Evolutionary conservation across 768 basidiomycete genomes (phyloP).

Genomic region (Phlegmacium glaucopus): DNA sequence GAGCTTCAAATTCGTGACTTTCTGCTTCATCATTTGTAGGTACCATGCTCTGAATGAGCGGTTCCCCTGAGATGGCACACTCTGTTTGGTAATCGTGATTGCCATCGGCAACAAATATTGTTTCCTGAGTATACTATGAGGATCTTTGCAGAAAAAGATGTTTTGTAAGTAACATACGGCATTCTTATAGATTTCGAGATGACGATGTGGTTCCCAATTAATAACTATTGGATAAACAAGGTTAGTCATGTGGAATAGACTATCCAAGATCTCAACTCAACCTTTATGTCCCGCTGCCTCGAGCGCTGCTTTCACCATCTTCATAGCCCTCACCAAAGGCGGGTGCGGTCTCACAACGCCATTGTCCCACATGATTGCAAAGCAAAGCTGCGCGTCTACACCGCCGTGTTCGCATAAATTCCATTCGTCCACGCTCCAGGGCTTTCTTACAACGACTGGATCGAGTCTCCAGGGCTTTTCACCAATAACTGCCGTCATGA

Average conservation of each 20-base stretch:
- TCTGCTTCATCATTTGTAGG: slow-evolving; percentile 26
- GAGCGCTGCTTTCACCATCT: slow-evolving; percentile 40
- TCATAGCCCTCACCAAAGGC: slow-evolving; percentile 49
- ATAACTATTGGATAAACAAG: slow-evolving; percentile 43
- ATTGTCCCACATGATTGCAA: slow-evolving; percentile 51
- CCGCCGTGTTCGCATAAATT: slow-evolving; percentile 42
- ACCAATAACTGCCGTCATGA: slow-evolving; percentile 49
- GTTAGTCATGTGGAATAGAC: slow-evolving; percentile 4
- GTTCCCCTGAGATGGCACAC: slow-evolving; percentile 50
- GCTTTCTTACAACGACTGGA: slow-evolving; percentile 45
- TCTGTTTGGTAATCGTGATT: slow-evolving; percentile 44
- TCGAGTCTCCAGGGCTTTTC: slow-evolving; percentile 54
- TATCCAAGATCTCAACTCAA: slow-evolving; percentile 8
- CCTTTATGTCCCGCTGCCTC: slow-evolving; percentile 49
- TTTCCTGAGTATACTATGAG: slow-evolving; percentile 30
- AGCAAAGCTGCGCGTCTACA: slow-evolving; percentile 38
- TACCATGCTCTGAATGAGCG: slow-evolving; percentile 52
- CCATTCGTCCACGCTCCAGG: slow-evolving; percentile 45
- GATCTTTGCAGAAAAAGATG: not conserved
- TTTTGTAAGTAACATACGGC: slow-evolving; percentile 24
- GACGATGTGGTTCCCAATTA: slow-evolving; percentile 58
- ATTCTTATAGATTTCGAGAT: slow-evolving; percentile 46
- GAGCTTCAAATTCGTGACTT: slow-evolving; percentile 18
- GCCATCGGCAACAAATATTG: slow-evolving; percentile 48
- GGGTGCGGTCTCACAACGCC: slow-evolving; percentile 47